Evolutionary conservation across 441 rosid genomes (phyloP), one percentile per base, ranked within the genome.

Genomic region (Croton laevigatus): DNA sequence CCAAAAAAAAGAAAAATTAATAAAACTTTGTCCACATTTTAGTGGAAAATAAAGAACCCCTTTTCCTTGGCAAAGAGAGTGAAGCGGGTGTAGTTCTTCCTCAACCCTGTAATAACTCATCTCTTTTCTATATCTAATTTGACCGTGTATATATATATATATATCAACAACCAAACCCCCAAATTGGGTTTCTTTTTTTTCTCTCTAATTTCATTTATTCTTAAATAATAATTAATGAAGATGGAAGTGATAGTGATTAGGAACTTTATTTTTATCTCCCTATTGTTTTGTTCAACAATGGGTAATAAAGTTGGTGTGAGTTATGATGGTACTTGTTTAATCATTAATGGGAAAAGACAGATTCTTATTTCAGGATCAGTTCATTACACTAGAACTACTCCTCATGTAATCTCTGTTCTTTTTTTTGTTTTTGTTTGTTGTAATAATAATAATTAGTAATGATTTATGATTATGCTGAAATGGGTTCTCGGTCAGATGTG

Each of bases 351-450:
- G 10, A 83, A 71, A 70, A 83, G 99, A 75, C 87, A 84, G 38
- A 86, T 96, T 77, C 83, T 96, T 67, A 89, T 81, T 75, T 91
- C 97, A 2, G 99, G 99, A 19, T 90, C 98, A 45, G 85, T 95
- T 38, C 99, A 95, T 70, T 96, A 96, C 75, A 86, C 99, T 36
- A 85, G 99, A 1, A 88, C 94, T 83, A 85, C 96, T 13, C 96
- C 98, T 8, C 93, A 91, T 40, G 98, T 89, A 87, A 59, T 73
- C 32, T 27, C 32, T 27, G 1, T 27, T 2, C 32, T 27, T 27
- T 27, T 27, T 27, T 27, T 27, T 27, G 1, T 27, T 27, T 27
- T 27, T 1, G 32, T 27, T 27, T n/a, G n/a, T 27, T 27, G 32
- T 27, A 27, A 27, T 27, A 27, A 27, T 27, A 27, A 27, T 27